Percentiles rank a stretch among this genome's conserved stretches.
These are phyloP conservation scores for Lenzites betulinus DNA, from an alignment of 768 basidiomycete genomes.

Conservation along the genomic window DNA sequence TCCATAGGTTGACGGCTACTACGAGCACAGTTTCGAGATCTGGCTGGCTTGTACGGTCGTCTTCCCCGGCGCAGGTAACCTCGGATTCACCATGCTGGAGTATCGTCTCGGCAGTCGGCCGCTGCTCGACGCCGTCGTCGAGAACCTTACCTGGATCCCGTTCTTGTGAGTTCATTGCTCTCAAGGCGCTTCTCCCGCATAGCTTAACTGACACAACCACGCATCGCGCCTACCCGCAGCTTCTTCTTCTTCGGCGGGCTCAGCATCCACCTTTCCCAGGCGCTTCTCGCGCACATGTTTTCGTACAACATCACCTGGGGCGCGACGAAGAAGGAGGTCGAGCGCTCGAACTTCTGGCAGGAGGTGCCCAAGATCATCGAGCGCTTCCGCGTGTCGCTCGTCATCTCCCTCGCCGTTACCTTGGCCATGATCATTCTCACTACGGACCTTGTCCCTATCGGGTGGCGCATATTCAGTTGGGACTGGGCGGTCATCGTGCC, in stretches of 20 bases:
- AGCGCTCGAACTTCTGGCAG: conserved; percentile 87
- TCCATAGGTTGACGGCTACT: conserved; percentile 64
- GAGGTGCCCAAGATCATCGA: conserved; percentile 84
- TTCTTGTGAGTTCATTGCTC: conserved; percentile 63
- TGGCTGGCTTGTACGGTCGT: conserved; percentile 74
- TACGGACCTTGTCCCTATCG: conserved; percentile 55
- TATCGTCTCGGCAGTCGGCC: conserved; percentile 64
- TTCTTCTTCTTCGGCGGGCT: conserved; percentile 63
- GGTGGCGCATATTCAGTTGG: conserved; percentile 61
- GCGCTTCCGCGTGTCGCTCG: conserved; percentile 71
- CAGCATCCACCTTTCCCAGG: conserved; percentile 52
- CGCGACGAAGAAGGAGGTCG: conserved; percentile 78
- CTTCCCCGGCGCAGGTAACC: conserved; percentile 67
- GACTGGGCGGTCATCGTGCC: conserved; percentile 82
- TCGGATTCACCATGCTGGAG: conserved; percentile 68
- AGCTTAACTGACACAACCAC: background rate
- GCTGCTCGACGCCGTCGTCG: conserved; percentile 50
- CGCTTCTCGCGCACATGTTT: conserved; percentile 57
- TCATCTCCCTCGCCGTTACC: conserved; percentile 53
- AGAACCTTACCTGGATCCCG: conserved; percentile 65
- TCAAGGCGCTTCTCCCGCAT: background rate
- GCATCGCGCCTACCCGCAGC: conserved; percentile 30
- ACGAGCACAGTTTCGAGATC: conserved; percentile 72
- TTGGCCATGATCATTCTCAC: conserved; percentile 58
- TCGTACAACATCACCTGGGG: conserved; percentile 62